phyloP scores from a whole-genome alignment of 331 rosid genomes.

The Spiraea crenata region DNA sequence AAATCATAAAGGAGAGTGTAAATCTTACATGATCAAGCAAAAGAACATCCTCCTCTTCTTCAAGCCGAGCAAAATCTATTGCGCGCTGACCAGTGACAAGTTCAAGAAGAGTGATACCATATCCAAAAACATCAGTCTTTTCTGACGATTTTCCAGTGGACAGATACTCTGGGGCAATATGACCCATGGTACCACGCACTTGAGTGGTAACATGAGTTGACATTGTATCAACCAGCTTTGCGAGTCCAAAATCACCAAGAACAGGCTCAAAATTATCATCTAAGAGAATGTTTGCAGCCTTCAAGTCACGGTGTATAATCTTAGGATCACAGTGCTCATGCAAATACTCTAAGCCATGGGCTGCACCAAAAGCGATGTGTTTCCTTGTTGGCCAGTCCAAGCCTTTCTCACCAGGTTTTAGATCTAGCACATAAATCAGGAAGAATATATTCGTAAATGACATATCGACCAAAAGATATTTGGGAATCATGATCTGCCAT shows the following conservation, averaged over 20 bases:
- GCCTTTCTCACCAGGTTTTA: slow-evolving; percentile 81
- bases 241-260: slow-evolving; percentile 91
- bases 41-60: slow-evolving; percentile 92
- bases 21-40: slow-evolving; percentile 82
- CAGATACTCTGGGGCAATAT: slow-evolving; percentile 92
- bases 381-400: slow-evolving; percentile 91
- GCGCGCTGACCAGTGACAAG: slow-evolving; percentile 93
- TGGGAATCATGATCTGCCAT: not conserved
- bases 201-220: slow-evolving; percentile 91
- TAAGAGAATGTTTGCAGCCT: slow-evolving; percentile 89
- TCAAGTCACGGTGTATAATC: slow-evolving; percentile 91
- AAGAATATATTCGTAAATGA: not conserved
- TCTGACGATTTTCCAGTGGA: slow-evolving; percentile 91
- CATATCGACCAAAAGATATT: not conserved
- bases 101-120: slow-evolving; percentile 92
- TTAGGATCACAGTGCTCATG: slow-evolving; percentile 89
- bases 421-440: slow-evolving; percentile 44
- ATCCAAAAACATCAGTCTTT: slow-evolving; percentile 91
- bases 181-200: slow-evolving; percentile 97
- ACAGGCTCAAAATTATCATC: slow-evolving; percentile 89
- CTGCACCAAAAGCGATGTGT: slow-evolving; percentile 82
- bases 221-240: slow-evolving; percentile 69
- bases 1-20: slow-evolving; percentile 5
- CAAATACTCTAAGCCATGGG: slow-evolving; percentile 87
- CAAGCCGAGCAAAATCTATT: slow-evolving; percentile 75